Conservation (phyloP, 805 yeast genomes). For the Candida railenensis region DNA sequence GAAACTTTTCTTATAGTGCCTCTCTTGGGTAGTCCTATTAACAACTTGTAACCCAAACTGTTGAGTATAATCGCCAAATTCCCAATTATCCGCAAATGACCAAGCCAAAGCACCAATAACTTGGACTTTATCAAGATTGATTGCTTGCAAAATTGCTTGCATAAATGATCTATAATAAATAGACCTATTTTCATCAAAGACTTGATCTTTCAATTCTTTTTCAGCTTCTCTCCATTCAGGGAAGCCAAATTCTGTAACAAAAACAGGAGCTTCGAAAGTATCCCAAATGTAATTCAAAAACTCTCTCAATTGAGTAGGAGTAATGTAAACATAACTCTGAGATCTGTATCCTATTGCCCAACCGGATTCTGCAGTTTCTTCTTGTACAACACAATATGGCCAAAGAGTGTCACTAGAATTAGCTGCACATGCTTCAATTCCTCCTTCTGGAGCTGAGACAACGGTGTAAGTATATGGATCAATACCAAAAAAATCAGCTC, state of each 20-base stretch:
- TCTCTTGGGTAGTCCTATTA: slow-evolving; percentile 24
- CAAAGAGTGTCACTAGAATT: slow-evolving; percentile 17
- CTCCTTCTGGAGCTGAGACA: slow-evolving; percentile 18
- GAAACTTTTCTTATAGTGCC: slow-evolving; percentile 22
- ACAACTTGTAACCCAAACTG: slow-evolving; percentile 26
- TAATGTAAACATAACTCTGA: slow-evolving; percentile 19
- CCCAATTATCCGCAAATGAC: slow-evolving; percentile 33
- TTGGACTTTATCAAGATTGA: slow-evolving; percentile 22
- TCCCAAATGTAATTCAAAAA: slow-evolving; percentile 24
- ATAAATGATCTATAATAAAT: slow-evolving; percentile 26
- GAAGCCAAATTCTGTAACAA: slow-evolving; percentile 34
- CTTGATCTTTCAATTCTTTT: slow-evolving; percentile 21
- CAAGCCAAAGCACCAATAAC: slow-evolving; percentile 31
- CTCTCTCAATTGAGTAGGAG: slow-evolving; percentile 22
- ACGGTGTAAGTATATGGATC: slow-evolving; percentile 26
- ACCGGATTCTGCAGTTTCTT: slow-evolving; percentile 10
- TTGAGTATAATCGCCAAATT: slow-evolving; percentile 25
- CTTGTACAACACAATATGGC: slow-evolving; percentile 23
- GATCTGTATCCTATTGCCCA: slow-evolving; percentile 23
- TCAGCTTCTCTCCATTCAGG: slow-evolving; percentile 29
- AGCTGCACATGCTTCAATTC: slow-evolving; percentile 21
- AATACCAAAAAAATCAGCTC: slow-evolving; percentile 31
- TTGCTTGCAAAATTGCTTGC: slow-evolving; percentile 22
- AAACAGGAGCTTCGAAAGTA: slow-evolving; percentile 21
- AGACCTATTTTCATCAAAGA: slow-evolving; percentile 26